Percentiles rank a stretch among this genome's conserved stretches.
These are phyloP conservation scores for Trifolium subterraneum DNA, from an alignment of 306 rosid species.

Conservation along the genomic window DNA sequence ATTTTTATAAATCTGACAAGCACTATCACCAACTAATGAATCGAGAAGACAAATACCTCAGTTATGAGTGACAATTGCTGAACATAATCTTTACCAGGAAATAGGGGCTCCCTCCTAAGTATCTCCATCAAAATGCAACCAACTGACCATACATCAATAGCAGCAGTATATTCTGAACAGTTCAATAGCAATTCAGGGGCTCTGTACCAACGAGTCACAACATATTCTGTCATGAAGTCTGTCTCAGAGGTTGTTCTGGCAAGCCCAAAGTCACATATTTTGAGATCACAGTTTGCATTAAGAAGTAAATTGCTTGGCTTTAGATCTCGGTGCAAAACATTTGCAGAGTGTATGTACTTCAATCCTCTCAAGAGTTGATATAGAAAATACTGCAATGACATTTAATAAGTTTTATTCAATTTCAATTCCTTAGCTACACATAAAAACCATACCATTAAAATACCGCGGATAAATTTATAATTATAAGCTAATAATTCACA, in stretches of 20 bases:
- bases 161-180: slow-evolving; percentile 60
- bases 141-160: slow-evolving; percentile 66
- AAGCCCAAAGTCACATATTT: slow-evolving; percentile 62
- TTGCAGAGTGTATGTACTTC: slow-evolving; percentile 58
- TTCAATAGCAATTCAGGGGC: slow-evolving; percentile 61
- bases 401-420: slow-evolving; percentile 30
- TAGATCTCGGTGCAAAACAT: slow-evolving; percentile 60
- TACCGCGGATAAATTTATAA: not conserved
- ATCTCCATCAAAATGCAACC: slow-evolving; percentile 64
- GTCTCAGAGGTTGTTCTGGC: slow-evolving; percentile 66
- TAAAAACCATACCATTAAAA: slow-evolving; percentile 6
- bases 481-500: slow-evolving; percentile 8
- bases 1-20: slow-evolving; percentile 13
- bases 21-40: slow-evolving; percentile 2
- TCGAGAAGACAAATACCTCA: slow-evolving; percentile 43
- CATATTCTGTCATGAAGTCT: slow-evolving; percentile 62
- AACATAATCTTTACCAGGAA: slow-evolving; percentile 64
- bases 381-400: slow-evolving; percentile 50
- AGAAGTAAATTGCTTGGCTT: slow-evolving; percentile 66
- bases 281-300: slow-evolving; percentile 60
- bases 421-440: slow-evolving; percentile 6
- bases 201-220: slow-evolving; percentile 63
- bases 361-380: slow-evolving; percentile 56
- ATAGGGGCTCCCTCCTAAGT: slow-evolving; percentile 55
- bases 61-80: slow-evolving; percentile 58